These are phyloP conservation scores for Monsonia emarginata DNA, from an alignment of 441 rosid genomes.

Conservation along the genomic window DNA sequence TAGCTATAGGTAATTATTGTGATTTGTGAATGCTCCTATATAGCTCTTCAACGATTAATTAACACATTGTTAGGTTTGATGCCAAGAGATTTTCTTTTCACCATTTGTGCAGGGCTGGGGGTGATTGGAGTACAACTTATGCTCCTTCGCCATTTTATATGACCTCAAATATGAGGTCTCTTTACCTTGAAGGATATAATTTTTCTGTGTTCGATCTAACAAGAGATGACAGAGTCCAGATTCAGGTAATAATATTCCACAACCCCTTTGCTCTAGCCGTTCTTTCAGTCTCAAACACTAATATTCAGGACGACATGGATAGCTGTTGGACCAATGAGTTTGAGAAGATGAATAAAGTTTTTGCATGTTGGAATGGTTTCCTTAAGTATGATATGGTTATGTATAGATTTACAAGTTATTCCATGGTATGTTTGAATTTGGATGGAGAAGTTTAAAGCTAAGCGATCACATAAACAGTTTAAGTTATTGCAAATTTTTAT, in stretches of 20 bases:
- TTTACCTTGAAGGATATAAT: slow-evolving; percentile 56
- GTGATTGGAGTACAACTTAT: slow-evolving; percentile 68
- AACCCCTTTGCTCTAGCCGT: neutral
- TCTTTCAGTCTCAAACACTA: too few species aligned
- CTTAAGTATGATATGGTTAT: too few species aligned
- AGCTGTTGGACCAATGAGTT: too few species aligned
- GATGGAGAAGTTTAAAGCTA: too few species aligned
- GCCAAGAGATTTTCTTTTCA: neutral
- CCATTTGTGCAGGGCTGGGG: slow-evolving; percentile 44
- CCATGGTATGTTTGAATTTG: too few species aligned
- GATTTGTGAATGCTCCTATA: too few species aligned
- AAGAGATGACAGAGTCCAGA: slow-evolving; percentile 42
- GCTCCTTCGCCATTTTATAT: slow-evolving; percentile 75
- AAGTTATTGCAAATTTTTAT: too few species aligned
- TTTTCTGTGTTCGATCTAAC: slow-evolving; percentile 59
- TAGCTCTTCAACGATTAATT: neutral
- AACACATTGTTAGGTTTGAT: neutral
- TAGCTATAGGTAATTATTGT: slow-evolving; percentile 44
- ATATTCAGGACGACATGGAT: too few species aligned
- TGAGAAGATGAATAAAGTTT: too few species aligned
- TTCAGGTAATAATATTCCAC: slow-evolving; percentile 40
- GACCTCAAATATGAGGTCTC: slow-evolving; percentile 61
- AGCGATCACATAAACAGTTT: too few species aligned
- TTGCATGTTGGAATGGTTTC: too few species aligned
- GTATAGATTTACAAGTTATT: too few species aligned